Base-by-base conservation (phyloP, 1,284 basidiomycete species). In the Caloboletus inedulis region DNA sequence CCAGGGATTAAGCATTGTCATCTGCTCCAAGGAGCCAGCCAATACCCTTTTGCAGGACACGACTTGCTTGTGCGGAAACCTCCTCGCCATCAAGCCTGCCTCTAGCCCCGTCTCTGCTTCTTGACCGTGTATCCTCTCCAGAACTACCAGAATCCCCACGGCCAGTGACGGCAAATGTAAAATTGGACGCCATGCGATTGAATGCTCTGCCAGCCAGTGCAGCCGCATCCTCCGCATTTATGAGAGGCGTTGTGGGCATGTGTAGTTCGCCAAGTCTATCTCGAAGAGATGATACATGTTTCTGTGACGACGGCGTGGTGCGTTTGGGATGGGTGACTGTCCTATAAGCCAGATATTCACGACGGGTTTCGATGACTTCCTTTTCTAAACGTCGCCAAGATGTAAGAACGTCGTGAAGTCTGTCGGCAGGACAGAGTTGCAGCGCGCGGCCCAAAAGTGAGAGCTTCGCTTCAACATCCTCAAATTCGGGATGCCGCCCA, bases 1-100 rank as follows among this genome's bases (percentile, higher is more conserved):
- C 29, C 8, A 39, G 39, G 19, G 13, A 29, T 47, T 16, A 66
- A 51, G 51, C 55, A 43, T 75, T 53, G 8, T 82, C 82, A 51
- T 92, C 89, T 18, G 84, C 87, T 33, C 91, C 91, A 57, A 94
- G 86, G 29, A 94, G 74, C 91, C 91, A 94, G 8, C 90, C 90
- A 46, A 94, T 87, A 13, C 91, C 91, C 62, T 85, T 85, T 43
- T 88, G 86, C 34, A 94, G 69, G 18, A 81, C 87, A 35, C 85
- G 80, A 41, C 81, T 82, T 10, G 90, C 88, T 58, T 89, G 85
- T 6, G 77, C 71, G 16, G 85, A 84, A 21, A 91, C 82, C 51
- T 89, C 85, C 16, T 79, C 80, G 21, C 73, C 72, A 43, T 79
- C 77, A 41, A 71, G 67, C 45, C 72, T 65, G 16, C 74, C 62